Percentiles rank a stretch among this genome's conserved stretches.
These are phyloP conservation scores for Puccinia triticina DNA, from an alignment of 1,284 basidiomycete genomes.

Conservation along the genomic window DNA sequence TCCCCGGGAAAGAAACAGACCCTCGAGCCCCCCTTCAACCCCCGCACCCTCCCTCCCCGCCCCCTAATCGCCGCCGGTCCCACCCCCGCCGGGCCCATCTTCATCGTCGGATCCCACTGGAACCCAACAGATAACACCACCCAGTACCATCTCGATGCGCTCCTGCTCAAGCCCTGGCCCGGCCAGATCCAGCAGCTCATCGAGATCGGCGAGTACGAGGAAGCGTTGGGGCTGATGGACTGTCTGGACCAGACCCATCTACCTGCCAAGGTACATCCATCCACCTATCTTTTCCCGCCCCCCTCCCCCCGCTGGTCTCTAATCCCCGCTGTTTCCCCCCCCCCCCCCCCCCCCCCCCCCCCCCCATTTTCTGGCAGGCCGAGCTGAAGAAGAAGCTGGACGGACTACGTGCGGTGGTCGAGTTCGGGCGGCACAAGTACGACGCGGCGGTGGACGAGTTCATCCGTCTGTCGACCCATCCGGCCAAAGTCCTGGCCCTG, in stretches of 20 bases:
- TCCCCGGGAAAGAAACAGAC: slow-evolving; percentile 66
- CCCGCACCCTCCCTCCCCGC: not conserved
- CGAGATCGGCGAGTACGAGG: slow-evolving; percentile 70
- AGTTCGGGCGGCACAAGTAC: slow-evolving; percentile 72
- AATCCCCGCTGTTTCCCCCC: not conserved
- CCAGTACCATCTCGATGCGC: slow-evolving; percentile 77
- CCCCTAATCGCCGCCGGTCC: slow-evolving; percentile 60
- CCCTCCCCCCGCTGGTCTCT: no score
- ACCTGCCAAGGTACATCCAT: slow-evolving; percentile 71
- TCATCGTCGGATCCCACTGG: slow-evolving; percentile 75
- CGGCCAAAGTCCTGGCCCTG: slow-evolving; percentile 86
- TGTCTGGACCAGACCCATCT: slow-evolving; percentile 69
- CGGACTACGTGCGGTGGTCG: slow-evolving; percentile 71
- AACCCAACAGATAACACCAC: slow-evolving; percentile 67
- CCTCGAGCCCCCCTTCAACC: slow-evolving; percentile 59
- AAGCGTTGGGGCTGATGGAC: slow-evolving; percentile 79
- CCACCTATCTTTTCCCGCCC: slow-evolving; percentile 6
- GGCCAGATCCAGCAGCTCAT: slow-evolving; percentile 85
- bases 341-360: no score
- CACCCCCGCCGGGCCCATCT: slow-evolving; percentile 64
- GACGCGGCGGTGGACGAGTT: slow-evolving; percentile 83
- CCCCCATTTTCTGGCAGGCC: slow-evolving; percentile 53
- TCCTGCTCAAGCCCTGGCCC: slow-evolving; percentile 73
- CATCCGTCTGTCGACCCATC: slow-evolving; percentile 84
- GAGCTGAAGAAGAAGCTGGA: slow-evolving; percentile 56